Evolutionary conservation across 768 basidiomycete genomes (phyloP).

Genomic region (Pisolithus orientalis): DNA sequence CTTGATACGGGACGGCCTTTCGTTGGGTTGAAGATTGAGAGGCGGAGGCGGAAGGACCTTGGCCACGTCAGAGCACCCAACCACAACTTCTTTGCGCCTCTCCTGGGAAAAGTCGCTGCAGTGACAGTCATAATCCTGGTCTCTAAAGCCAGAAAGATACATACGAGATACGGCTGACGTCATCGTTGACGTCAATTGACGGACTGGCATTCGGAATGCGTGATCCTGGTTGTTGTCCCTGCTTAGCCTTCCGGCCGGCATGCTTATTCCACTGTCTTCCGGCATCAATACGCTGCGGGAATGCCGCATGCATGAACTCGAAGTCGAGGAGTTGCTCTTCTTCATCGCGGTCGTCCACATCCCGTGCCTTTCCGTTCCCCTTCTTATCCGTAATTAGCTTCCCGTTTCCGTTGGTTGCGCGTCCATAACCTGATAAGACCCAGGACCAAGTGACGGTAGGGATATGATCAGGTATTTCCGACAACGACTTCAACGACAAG

Average conservation of each 20-base stretch:
- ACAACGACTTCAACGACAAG: constrained; percentile 43
- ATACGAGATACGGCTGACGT: constrained; percentile 45
- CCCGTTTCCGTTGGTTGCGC: constrained; percentile 11
- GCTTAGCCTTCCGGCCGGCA: background rate
- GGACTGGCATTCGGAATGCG: background rate
- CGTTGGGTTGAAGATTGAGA: constrained; percentile 9
- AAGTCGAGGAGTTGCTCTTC: constrained; percentile 24
- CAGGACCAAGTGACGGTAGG: constrained; percentile 62
- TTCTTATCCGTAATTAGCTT: constrained; percentile 2
- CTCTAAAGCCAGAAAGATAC: constrained; percentile 13
- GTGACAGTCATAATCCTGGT: constrained; percentile 8
- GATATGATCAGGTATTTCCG: constrained; percentile 58
- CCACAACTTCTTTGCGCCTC: background rate
- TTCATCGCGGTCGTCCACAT: background rate
- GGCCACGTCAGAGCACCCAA: constrained; percentile 4
- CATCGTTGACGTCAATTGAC: constrained; percentile 16
- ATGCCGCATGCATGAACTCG: constrained; percentile 43
- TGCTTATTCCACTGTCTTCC: constrained; percentile 23
- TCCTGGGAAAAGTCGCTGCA: constrained; percentile 35
- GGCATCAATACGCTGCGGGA: constrained; percentile 41
- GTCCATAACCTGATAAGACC: constrained; percentile 39
- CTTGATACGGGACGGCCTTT: background rate
- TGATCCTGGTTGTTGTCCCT: background rate
- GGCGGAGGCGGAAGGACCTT: constrained; percentile 21
- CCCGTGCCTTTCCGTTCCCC: constrained; percentile 11